Evolutionary conservation across 257 asterid species (phyloP), one percentile per base, ranked within the genome.

Genomic region (Mentha longifolia): DNA sequence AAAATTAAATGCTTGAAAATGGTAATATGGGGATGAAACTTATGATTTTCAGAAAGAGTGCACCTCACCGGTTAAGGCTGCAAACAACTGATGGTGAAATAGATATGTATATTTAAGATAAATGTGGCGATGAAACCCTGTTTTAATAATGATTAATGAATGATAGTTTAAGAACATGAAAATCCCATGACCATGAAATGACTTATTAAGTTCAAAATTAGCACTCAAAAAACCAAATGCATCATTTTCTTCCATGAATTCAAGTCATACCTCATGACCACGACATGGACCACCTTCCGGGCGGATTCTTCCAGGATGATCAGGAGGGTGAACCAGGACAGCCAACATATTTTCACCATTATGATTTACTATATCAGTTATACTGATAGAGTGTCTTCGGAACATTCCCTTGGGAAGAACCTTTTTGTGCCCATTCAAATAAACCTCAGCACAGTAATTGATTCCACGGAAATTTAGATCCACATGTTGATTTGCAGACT

Each of bases 231-330:
- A 43, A 43, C 0, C 50, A 43, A 43, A 11, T 43, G n/a, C 50
- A 45, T 45, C 50, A 12, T 45, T 3, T 45, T 45, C 50, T 45
- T 45, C 1, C 50, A 42, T 49, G 73, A 74, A 72, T 19, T 60
- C 59, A 78, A 66, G 68, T 8, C 63, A 49, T 90, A 93, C 98
- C 97, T 91, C 96, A 52, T 93, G 98, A 86, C 91, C 98, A 74
- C 96, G 97, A 74, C 97, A 97, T 85, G 91, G 97, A 77, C 98
- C 98, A 42, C 97, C 97, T 76, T 79, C 47, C 15, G 92, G 91
- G 74, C 97, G 98, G 76, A 93, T 91, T 61, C 11, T 80, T 67
- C 98, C 98, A 58, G 98, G 98, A 86, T 93, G 94, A 82, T 91
- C 98, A 50, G 98, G 97, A 77, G 98, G 98, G 73, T 87, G 73